Evolutionary conservation across 164 flowering plant species (phyloP), one percentile per base, ranked within the genome.

Genomic region (Malania oleifera): DNA sequence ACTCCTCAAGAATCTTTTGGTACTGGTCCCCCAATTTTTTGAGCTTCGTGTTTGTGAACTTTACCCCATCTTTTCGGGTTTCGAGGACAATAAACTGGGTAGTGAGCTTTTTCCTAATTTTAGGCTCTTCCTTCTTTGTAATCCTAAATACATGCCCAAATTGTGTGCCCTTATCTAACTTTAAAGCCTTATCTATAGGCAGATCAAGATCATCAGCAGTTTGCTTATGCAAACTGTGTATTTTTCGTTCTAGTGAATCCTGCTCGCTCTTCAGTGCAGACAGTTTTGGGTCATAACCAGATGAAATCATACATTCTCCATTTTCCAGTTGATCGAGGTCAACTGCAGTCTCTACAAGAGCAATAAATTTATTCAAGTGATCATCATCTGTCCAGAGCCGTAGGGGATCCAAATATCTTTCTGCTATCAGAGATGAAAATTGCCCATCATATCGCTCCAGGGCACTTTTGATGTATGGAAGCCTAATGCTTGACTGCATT

Each of bases 121-220:
- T 91, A 51, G 95, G 97, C 65, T 95, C 99, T 66, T 95, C 97
- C 73, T 93, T 93, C 82, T 95, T 95, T 54, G 99, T 95, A 58
- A 95, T 95, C 73, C 99, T 81, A 66, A 88, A 95, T 11, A 89
- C 97, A 79, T 90, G 96, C 19, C 99, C 99, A 72, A 75, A 95
- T 62, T 90, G 97, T 39, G 97, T 80, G 40, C 85, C 87, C 70
- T 86, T 95, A 58, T 93, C 99, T 58, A 95, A 71, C 72, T 95
- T 95, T 67, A 93, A 70, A 57, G 84, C 79, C 75, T 91, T 95
- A 47, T 95, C 99, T 25, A 79, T 11, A 54, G 86, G 75, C 29
- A 95, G 83, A 76, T 90, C 96, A 58, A 95, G 97, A 50, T 95
- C 96, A 70, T 54, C 54, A 28, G 99, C 92, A 54, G 88, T 83